These are phyloP conservation scores for Volvox africanus DNA, from an alignment of 139 green algal species.

Conservation along the genomic window DNA sequence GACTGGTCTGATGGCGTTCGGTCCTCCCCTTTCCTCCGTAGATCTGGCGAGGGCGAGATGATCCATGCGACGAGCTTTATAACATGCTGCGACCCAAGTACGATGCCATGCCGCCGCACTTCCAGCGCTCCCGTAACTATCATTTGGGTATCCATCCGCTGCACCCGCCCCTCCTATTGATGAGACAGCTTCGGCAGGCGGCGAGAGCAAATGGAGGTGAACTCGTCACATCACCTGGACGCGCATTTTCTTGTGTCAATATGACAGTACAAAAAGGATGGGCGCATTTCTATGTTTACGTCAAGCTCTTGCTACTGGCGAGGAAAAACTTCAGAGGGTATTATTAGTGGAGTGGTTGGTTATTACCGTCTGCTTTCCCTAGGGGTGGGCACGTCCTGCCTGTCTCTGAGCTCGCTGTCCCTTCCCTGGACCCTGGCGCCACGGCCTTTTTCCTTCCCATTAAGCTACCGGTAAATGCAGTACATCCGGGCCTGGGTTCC, in stretches of 20 bases:
- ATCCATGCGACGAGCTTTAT: constrained; percentile 62
- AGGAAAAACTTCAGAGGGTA: too few relatives aligned
- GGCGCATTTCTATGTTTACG: too few relatives aligned
- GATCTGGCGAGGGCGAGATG: constrained; percentile 69
- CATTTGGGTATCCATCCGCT: constrained; percentile 73
- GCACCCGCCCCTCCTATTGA: constrained; percentile 54
- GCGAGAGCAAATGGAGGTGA: constrained; percentile 42
- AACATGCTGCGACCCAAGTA: constrained; percentile 69
- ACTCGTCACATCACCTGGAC: too few relatives aligned
- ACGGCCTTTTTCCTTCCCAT: neutral
- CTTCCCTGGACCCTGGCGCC: neutral
- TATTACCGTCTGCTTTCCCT: too few relatives aligned
- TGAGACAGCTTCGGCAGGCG: constrained; percentile 43
- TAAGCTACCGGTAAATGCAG: too few relatives aligned
- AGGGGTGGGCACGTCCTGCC: too few relatives aligned
- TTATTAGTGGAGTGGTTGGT: too few relatives aligned
- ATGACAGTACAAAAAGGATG: too few relatives aligned
- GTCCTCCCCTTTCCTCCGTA: constrained; percentile 21
- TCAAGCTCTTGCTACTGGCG: too few relatives aligned
- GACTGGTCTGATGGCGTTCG: neutral
- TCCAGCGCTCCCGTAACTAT: constrained; percentile 50
- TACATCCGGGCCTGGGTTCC: too few relatives aligned
- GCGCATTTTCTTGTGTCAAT: too few relatives aligned
- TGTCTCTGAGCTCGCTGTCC: too few relatives aligned
- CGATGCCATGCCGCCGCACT: constrained; percentile 57